phyloP scores from a whole-genome alignment of 2,329 filamentous ascomycete species.

The Lachnum nothofagi region DNA sequence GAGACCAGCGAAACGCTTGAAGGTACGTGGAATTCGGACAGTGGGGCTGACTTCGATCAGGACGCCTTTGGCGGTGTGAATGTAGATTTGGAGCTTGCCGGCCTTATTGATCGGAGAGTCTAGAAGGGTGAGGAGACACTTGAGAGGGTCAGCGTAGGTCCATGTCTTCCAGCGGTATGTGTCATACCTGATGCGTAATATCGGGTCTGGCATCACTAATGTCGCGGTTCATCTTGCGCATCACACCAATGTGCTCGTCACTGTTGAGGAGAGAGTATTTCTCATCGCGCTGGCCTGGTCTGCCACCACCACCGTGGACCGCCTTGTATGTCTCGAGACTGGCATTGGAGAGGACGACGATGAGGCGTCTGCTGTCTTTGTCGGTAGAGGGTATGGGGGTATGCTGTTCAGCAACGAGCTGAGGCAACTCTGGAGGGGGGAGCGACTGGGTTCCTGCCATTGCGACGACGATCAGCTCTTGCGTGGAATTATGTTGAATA shows the following conservation, averaged over 20 bases:
- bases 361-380: conserved; percentile 85
- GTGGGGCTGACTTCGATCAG: conserved; percentile 98
- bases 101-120: conserved; percentile 99
- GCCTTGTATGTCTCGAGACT: conserved; percentile 97
- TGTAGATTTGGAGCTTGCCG: conserved; percentile 95
- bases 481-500: conserved; percentile 21
- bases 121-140: conserved; percentile 95
- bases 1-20: conserved; percentile 96
- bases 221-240: conserved; percentile 99
- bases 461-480: conserved; percentile 22
- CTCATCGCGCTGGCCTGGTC: conserved; percentile 66
- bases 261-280: conserved; percentile 98
- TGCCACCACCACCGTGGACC: conserved; percentile 62
- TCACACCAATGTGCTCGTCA: conserved; percentile 97
- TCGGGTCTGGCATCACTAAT: conserved; percentile 97
- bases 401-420: conserved; percentile 90
- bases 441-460: conserved; percentile 83
- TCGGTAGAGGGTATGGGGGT: conserved; percentile 76
- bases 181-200: conserved; percentile 91
- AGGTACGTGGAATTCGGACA: conserved; percentile 93
- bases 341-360: conserved; percentile 94
- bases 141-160: conserved; percentile 29
- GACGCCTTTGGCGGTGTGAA: conserved; percentile 94
- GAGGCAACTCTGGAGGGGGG: conserved; percentile 82
- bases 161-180: conserved; percentile 14